Percentiles rank a stretch among this genome's conserved stretches.
Evolutionary conservation across 345 rosid species (phyloP).

Genomic region (Adansonia digitata): DNA sequence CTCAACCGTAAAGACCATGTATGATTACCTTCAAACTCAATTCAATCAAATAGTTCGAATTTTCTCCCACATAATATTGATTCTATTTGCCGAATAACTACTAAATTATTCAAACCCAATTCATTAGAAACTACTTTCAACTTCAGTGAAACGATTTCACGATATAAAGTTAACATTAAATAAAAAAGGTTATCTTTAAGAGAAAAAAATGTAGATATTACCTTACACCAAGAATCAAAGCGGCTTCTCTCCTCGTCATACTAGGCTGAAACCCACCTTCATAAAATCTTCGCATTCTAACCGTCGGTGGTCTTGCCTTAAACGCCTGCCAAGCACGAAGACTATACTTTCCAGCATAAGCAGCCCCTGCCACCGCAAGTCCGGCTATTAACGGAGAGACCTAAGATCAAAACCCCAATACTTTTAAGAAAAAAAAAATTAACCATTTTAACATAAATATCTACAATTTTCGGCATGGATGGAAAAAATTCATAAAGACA

Average conservation of each 20-base stretch:
- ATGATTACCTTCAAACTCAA: not conserved
- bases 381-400: conserved; percentile 73
- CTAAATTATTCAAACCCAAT: no score
- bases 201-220: conserved; percentile 12
- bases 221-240: conserved; percentile 87
- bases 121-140: not conserved
- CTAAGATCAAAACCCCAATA: conserved; percentile 20
- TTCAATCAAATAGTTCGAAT: no score
- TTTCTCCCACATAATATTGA: not conserved
- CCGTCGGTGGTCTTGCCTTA: conserved; percentile 61
- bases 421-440: not conserved
- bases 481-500: not conserved
- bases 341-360: conserved; percentile 71
- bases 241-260: conserved; percentile 83
- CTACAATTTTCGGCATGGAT: not conserved
- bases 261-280: conserved; percentile 79
- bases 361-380: conserved; percentile 76
- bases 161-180: no score
- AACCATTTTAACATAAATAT: not conserved
- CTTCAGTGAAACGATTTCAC: not conserved
- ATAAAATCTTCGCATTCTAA: conserved; percentile 54
- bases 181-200: not conserved
- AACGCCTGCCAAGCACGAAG: conserved; percentile 88
- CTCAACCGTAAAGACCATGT: not conserved
- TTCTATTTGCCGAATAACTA: not conserved